Evolutionary conservation across 1,284 basidiomycete genomes (phyloP), one percentile per base, ranked within the genome.

Genomic region (Naganishia sp.): DNA sequence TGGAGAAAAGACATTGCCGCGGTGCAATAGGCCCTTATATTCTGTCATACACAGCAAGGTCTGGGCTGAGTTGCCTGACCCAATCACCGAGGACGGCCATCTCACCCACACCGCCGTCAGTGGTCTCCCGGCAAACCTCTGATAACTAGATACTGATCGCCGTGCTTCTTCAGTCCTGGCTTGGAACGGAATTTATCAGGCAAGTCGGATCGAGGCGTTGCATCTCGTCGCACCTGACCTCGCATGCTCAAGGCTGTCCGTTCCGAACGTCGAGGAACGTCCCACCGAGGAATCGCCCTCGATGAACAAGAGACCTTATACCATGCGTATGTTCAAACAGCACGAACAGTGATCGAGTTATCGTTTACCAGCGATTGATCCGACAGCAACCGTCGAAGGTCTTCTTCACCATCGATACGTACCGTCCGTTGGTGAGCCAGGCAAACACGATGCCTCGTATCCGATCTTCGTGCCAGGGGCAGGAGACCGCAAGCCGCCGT

Each of bases 331-430:
- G 64, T 60, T 33, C 25, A 9, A 18, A 23, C 15, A 5, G 45
- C 45, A 6, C 45, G 36, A 46, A 21, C 45, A 46, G 45, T 6
- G 45, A n/a, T 46, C 45, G 15, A 16, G 15, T 16, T 46, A 10
- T 36, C 10, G 36, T 10, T 36, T 36, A 46, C 44, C 46, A 48
- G n/a, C n/a, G n/a, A n/a, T n/a, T n/a, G n/a, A n/a, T n/a, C n/a
- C n/a, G n/a, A n/a, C n/a, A n/a, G n/a, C n/a, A n/a, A n/a, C n/a
- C n/a, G n/a, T n/a, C n/a, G n/a, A n/a, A n/a, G n/a, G 74, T 7
- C 65, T 71, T 9, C 49, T 74, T 1, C 71, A 72, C 36, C 74
- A 75, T 52, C 74, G 74, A 10, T 75, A 73, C 55, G 56, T 75
- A 5, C 74, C 74, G 0, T 63, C 70, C 0, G 73, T 75, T 11